phyloP scores from a whole-genome alignment of 2,329 filamentous ascomycete species.

The Drechslerella dactyloides region DNA sequence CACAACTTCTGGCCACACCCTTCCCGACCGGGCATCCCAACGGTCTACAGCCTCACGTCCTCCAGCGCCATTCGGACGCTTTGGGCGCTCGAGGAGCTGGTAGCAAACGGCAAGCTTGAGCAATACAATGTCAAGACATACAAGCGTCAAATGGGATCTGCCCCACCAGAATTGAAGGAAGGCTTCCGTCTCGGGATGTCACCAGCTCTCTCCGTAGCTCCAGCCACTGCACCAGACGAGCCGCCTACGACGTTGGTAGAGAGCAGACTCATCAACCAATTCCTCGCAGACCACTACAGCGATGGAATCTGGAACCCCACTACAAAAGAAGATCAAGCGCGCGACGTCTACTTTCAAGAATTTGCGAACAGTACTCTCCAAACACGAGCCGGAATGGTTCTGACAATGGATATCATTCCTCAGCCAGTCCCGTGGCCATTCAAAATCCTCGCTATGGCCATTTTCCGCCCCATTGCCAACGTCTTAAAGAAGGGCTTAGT shows the following conservation, averaged over 20 bases:
- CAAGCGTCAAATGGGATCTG: constrained; percentile 18
- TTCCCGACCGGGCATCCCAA: constrained; percentile 32
- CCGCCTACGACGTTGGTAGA: constrained; percentile 42
- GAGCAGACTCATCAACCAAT: constrained; percentile 36
- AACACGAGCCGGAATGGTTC: constrained; percentile 18
- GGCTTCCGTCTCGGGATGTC: constrained; percentile 41
- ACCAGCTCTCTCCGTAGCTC: constrained; percentile 31
- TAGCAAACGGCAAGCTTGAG: constrained; percentile 28
- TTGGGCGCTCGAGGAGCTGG: constrained; percentile 41
- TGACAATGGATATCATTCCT: constrained; percentile 33
- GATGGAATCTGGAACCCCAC: constrained; percentile 25
- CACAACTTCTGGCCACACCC: constrained; percentile 38
- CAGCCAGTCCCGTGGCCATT: constrained; percentile 41
- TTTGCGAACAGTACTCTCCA: constrained; percentile 26
- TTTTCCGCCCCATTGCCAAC: constrained; percentile 27
- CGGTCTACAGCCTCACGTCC: constrained; percentile 31
- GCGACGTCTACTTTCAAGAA: constrained; percentile 39
- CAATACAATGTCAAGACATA: constrained; percentile 34
- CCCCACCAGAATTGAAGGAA: constrained; percentile 42
- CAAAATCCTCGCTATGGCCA: constrained; percentile 27
- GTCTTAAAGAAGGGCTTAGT: constrained; percentile 23
- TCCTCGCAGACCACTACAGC: constrained; percentile 33
- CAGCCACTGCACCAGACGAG: constrained; percentile 31
- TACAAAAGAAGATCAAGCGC: constrained; percentile 21
- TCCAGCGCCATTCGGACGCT: constrained; percentile 26